Percentiles rank a stretch among this genome's conserved stretches.
Conservation (phyloP, 495 filamentous ascomycete species). For the Xanthoparmelia taractica region DNA sequence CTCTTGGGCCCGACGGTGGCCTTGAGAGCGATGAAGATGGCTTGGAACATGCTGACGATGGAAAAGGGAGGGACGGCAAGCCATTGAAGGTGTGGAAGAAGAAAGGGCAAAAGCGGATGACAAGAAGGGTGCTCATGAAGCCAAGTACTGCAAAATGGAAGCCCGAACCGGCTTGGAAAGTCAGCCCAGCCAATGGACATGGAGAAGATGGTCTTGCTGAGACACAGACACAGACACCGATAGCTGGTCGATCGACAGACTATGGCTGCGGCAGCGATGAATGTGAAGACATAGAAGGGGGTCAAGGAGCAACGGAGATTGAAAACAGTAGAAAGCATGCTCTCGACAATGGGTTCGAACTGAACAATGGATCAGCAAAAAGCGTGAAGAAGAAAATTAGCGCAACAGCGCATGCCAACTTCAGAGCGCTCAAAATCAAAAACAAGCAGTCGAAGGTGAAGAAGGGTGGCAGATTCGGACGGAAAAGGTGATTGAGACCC, state of each 20-base stretch:
- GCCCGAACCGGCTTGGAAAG: constrained; percentile 25
- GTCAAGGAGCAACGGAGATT: constrained; percentile 19
- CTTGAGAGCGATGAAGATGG: constrained; percentile 45
- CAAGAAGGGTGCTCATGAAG: constrained; percentile 67
- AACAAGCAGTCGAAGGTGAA: constrained; percentile 44
- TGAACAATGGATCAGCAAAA: constrained; percentile 34
- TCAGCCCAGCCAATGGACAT: constrained; percentile 24
- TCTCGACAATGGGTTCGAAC: constrained; percentile 32
- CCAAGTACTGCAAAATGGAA: constrained; percentile 40
- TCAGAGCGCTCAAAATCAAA: constrained; percentile 69
- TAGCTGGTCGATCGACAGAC: constrained; percentile 26
- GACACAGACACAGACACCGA: constrained; percentile 18
- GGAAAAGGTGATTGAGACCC: constrained; percentile 30
- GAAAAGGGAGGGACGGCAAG: constrained; percentile 34
- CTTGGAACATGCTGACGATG: constrained; percentile 36
- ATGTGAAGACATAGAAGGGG: constrained; percentile 30
- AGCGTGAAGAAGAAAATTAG: constrained; percentile 62
- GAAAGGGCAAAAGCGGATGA: constrained; percentile 84
- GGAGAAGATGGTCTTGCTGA: constrained; percentile 26
- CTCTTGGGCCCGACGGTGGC: constrained; percentile 57
- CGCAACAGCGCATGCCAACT: constrained; percentile 73
- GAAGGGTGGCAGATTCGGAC: constrained; percentile 39
- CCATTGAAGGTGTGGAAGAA: constrained; percentile 71
- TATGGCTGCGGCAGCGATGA: constrained; percentile 23
- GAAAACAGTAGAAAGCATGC: constrained; percentile 22